Evolutionary conservation across 148 eudicot species (phyloP), one percentile per base, ranked within the genome.

Genomic region (Rheum nobile): DNA sequence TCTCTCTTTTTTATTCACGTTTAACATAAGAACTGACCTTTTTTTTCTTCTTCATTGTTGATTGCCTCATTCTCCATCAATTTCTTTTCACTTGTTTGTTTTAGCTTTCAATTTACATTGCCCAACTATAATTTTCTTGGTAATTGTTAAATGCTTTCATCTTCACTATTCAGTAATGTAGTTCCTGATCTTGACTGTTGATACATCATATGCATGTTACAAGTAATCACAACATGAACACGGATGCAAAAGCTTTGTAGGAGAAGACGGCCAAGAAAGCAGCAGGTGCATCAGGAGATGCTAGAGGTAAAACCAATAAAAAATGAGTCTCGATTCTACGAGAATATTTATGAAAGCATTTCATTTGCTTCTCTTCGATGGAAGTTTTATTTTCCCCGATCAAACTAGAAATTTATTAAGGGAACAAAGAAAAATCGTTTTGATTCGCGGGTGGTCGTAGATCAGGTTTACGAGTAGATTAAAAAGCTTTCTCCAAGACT

Each of bases 221-320:
- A 73, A 16, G 35, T 21, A n/a, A n/a, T n/a, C n/a, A n/a, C n/a
- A n/a, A 16, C 19, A 32, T 39, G 74, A 10, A 54, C 59, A 93
- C 96, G 87, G 96, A 93, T 79, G 98, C 88, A 8, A 93, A 93
- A 85, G 98, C 98, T 0, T 87, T 93, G 24, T 94, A 93, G 75
- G 98, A 93, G 79, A 93, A 93, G 84, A 34, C 70, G 0, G 92
- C 98, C 10, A 93, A 93, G 86, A 93, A 93, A 81, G 92, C 90
- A 28, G 86, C 81, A 0, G 77, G 82, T 71, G 83, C 85, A 13
- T 73, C 85, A 46, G 74, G 80, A 37, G 86, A 83, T 79, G 86
- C 80, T 75, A 90, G 84, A 81, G 90, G 86, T 85, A 86, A 84
- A 81, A 78, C 76, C 89, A 82, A 35, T 83, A 91, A 88, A 81